A percentile compares a stretch with the other conserved stretches of the same genome.
These are phyloP conservation scores for Hemileia vastatrix DNA, from an alignment of 1,284 basidiomycete genomes.

Conservation along the genomic window DNA sequence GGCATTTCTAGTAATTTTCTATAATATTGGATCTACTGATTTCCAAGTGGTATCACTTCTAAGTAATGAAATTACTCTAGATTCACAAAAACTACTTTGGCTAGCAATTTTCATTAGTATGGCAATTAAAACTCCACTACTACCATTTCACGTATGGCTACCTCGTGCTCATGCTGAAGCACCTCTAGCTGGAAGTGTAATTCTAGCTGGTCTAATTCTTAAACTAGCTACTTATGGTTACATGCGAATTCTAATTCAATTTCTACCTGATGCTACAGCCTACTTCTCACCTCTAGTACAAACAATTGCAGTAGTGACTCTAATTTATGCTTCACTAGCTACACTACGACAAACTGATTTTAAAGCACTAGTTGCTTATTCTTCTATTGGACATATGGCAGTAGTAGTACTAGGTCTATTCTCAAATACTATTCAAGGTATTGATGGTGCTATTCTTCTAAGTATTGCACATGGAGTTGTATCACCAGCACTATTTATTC, in stretches of 20 bases:
- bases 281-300: conserved; percentile 44
- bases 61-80: conserved; percentile 37
- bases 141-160: conserved; percentile 43
- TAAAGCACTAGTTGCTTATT: conserved; percentile 44
- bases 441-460: conserved; percentile 43
- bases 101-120: conserved; percentile 43
- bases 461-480: conserved; percentile 45
- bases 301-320: conserved; percentile 41
- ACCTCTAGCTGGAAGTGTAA: conserved; percentile 34
- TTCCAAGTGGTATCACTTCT: conserved; percentile 40
- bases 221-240: conserved; percentile 44
- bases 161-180: conserved; percentile 40
- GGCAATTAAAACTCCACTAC: conserved; percentile 43
- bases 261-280: conserved; percentile 42
- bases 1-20: conserved; percentile 40
- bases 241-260: conserved; percentile 40
- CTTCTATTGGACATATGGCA: conserved; percentile 42
- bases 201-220: conserved; percentile 39
- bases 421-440: conserved; percentile 44
- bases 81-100: conserved; percentile 40
- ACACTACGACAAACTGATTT: conserved; percentile 44
- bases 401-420: conserved; percentile 44
- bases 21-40: conserved; percentile 42
- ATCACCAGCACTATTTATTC: conserved; percentile 41
- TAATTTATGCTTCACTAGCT: conserved; percentile 42